phyloP scores from a whole-genome alignment of 139 green algal species.

The Nannochloris sp. region DNA sequence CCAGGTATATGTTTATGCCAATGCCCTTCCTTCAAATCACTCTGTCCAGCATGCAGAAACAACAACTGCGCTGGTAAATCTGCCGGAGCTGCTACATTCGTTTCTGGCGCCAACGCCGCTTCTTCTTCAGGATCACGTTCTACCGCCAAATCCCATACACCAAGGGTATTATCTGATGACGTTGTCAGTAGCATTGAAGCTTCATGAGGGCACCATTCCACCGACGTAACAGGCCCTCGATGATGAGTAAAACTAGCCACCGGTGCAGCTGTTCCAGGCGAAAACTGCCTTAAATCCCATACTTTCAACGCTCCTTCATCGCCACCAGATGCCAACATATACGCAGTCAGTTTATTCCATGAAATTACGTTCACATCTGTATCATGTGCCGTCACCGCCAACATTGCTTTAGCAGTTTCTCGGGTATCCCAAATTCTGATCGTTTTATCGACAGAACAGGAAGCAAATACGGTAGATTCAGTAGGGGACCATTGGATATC shows the following conservation, averaged over 20 bases:
- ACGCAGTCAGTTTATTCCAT: conserved; percentile 82
- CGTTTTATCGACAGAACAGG: conserved; percentile 66
- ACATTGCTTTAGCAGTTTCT: conserved; percentile 34
- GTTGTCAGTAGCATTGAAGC: conserved; percentile 77
- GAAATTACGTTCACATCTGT: conserved; percentile 95
- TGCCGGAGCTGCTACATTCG: conserved; percentile 61
- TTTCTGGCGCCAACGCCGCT: conserved; percentile 56
- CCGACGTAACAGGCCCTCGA: conserved; percentile 65
- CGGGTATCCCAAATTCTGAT: conserved; percentile 86
- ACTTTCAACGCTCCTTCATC: conserved; percentile 86
- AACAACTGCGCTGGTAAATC: conserved; percentile 84
- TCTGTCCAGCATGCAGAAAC: conserved; percentile 92
- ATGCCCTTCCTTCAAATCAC: conserved; percentile 91
- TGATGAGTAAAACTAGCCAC: conserved; percentile 72
- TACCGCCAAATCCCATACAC: conserved; percentile 94
- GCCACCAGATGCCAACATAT: conserved; percentile 89
- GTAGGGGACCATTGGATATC: conserved; percentile 93
- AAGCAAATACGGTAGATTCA: conserved; percentile 89
- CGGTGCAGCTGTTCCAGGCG: not conserved
- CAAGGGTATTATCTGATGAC: conserved; percentile 62
- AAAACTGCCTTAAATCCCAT: conserved; percentile 90
- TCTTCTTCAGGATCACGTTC: conserved; percentile 96
- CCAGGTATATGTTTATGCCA: conserved; percentile 96
- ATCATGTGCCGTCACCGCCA: conserved; percentile 53
- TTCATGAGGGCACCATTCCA: conserved; percentile 95